A percentile compares a stretch with the other conserved stretches of the same genome.
Evolutionary conservation across 192 early-diverging fungal genomes (phyloP).

Genomic region (Coemansia pectinata): DNA sequence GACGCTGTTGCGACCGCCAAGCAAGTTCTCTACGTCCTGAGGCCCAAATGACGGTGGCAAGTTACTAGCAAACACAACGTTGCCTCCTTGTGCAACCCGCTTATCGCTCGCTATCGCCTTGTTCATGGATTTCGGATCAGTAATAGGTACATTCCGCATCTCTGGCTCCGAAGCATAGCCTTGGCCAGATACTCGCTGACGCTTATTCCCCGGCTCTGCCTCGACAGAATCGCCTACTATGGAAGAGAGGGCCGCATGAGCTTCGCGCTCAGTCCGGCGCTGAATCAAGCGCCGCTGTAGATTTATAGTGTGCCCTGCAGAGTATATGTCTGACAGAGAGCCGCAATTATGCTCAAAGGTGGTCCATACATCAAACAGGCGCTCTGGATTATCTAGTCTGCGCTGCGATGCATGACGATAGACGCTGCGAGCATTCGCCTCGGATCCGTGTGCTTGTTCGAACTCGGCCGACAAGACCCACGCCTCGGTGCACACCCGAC

Average conservation of each 20-base stretch:
- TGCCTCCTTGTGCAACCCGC: background rate
- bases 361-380: conserved; percentile 39
- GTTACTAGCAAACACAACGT: conserved; percentile 27
- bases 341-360: conserved; percentile 31
- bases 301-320: conserved; percentile 22
- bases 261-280: conserved; percentile 23
- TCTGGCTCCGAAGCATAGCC: background rate
- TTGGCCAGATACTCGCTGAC: conserved; percentile 1
- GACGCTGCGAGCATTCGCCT: conserved; percentile 23
- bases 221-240: background rate
- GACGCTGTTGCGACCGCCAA: conserved; percentile 18
- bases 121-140: background rate
- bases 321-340: background rate
- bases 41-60: conserved; percentile 15
- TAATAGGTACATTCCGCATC: background rate
- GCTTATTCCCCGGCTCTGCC: background rate
- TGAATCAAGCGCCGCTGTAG: conserved; percentile 21
- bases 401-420: conserved; percentile 49
- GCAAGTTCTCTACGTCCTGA: conserved; percentile 13
- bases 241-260: background rate
- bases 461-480: conserved; percentile 48
- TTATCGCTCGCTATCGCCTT: background rate
- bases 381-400: conserved; percentile 38
- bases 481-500: conserved; percentile 31
- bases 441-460: conserved; percentile 23